Evolutionary conservation across 257 asterid species (phyloP), one percentile per base, ranked within the genome.

Genomic region (Jasminum sambac): DNA sequence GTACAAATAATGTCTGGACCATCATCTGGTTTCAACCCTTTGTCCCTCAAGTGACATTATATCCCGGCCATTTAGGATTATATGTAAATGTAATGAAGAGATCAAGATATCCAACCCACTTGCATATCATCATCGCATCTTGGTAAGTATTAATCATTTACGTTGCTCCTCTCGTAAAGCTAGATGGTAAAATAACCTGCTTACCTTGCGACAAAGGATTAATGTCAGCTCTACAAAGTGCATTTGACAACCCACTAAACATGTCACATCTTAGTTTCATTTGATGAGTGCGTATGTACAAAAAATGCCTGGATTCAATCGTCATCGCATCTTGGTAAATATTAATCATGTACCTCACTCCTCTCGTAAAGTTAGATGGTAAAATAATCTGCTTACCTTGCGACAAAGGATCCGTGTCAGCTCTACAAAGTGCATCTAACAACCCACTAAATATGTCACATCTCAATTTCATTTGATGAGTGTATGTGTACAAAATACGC

Each of bases 111-210:
- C 50, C 64, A 9, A 19, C 55, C 55, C 5, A 44, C 7, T 44
- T 44, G 5, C 55, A 44, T 13, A 44, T 13, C 17, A 8, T 17
- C 50, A 68, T 50, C 0, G 12, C 48, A 25, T 68, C 37, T 11
- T 68, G 48, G n/a, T 68, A 68, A 24, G 30, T 68, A 48, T 68
- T 48, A 6, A 68, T 4, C 64, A 50, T 68, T 11, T 50, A 48
- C 0, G 8, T 19, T 3, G 55, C 19, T 3, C 19, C 3, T 10
- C 50, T 14, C 1, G n/a, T 43, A 5, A 43, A 43, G 11, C n/a
- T 11, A 11, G 14, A 43, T 10, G 16, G 16, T 10, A 43, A 43
- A 13, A 43, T 13, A 2, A 43, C 5, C 3, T n/a, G 4, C 5
- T 7, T 43, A 3, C 50, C 50, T 3, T 1, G n/a, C 11, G n/a